Percentiles rank a stretch among this genome's conserved stretches.
These are phyloP conservation scores for Solanum bulbocastanum DNA, from an alignment of 257 asterid genomes.

Conservation along the genomic window DNA sequence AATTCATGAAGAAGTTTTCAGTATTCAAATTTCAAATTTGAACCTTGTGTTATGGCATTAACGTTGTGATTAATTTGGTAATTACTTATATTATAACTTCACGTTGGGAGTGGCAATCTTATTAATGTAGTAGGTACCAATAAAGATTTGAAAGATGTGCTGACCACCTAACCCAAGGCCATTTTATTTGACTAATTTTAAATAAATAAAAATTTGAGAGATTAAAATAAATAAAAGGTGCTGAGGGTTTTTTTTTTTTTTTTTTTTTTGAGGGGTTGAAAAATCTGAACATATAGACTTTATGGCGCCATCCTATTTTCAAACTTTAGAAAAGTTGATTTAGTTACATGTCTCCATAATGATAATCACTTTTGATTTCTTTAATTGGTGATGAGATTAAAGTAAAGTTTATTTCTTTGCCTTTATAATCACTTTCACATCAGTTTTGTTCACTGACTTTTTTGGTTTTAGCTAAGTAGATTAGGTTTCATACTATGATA, in stretches of 20 bases:
- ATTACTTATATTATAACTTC: background rate
- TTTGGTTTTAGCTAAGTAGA: background rate
- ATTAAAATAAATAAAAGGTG: background rate
- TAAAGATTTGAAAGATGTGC: slow-evolving; percentile 16
- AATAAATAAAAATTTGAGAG: background rate
- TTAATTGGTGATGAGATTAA: background rate
- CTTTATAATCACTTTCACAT: background rate
- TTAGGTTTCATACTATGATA: background rate
- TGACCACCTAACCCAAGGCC: slow-evolving; percentile 17
- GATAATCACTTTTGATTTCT: background rate
- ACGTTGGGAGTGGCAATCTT: background rate
- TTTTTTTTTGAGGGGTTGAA: background rate
- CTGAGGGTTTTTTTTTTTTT: background rate
- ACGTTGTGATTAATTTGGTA: background rate
- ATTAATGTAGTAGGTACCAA: slow-evolving; percentile 11
- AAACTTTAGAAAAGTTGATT: slow-evolving; percentile 13
- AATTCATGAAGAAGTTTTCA: background rate
- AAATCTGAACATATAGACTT: background rate
- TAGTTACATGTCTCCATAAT: background rate
- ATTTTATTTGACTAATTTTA: slow-evolving; percentile 7
- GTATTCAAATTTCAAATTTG: background rate
- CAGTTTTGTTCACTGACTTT: background rate
- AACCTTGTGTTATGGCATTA: background rate
- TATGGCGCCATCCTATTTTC: slow-evolving; percentile 8
- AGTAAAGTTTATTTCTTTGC: background rate